phyloP scores from a whole-genome alignment of 2,329 filamentous ascomycete species.

The Nakataea oryzae region DNA sequence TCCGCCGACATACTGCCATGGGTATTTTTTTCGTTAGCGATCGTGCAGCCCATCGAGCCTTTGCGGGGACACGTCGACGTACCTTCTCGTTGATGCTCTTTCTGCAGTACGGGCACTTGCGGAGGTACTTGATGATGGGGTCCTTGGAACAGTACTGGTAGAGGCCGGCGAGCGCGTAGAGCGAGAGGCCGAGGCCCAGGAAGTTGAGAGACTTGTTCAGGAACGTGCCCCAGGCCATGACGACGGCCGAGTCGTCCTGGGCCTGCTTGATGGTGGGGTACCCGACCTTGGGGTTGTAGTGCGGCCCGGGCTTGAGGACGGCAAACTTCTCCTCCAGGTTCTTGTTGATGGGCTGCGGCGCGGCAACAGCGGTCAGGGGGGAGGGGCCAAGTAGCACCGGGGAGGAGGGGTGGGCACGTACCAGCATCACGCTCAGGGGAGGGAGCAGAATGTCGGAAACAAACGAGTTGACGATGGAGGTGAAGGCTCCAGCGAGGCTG shows the following conservation, averaged over 20 bases:
- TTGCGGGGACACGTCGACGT: neutral
- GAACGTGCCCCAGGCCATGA: constrained; percentile 55
- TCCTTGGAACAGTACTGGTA: constrained; percentile 54
- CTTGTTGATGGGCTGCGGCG: constrained; percentile 43
- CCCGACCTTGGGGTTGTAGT: constrained; percentile 35
- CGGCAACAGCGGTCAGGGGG: neutral
- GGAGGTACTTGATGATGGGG: constrained; percentile 59
- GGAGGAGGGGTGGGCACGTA: neutral
- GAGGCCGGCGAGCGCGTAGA: constrained; percentile 52
- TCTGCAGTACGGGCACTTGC: constrained; percentile 59
- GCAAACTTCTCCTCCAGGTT: constrained; percentile 70
- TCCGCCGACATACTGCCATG: neutral
- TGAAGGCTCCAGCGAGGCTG: constrained; percentile 62
- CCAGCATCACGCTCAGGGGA: constrained; percentile 53
- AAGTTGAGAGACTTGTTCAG: constrained; percentile 57
- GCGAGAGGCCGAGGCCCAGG: constrained; percentile 49
- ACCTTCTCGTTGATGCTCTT: constrained; percentile 55
- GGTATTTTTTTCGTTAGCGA: neutral
- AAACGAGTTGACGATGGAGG: constrained; percentile 60
- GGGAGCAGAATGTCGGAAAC: constrained; percentile 62
- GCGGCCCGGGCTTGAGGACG: constrained; percentile 47
- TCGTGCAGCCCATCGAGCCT: neutral
- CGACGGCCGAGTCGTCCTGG: constrained; percentile 58
- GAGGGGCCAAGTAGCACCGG: neutral
- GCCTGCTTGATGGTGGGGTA: constrained; percentile 65